Conservation (phyloP, 192 early-diverging fungal species). For the Paraglomus brasilianum region DNA sequence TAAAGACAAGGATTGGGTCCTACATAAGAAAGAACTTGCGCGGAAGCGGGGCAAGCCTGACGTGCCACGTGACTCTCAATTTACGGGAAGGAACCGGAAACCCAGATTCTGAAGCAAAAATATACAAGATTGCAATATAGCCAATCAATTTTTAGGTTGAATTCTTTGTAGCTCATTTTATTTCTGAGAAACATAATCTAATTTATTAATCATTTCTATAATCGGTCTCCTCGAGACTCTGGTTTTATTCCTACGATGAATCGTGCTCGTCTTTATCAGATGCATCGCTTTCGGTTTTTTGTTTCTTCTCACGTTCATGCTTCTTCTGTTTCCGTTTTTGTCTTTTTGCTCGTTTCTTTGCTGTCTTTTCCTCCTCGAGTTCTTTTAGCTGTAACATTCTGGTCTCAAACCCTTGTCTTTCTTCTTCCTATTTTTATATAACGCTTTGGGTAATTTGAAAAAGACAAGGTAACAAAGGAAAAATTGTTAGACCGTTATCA, state of each 20-base stretch:
- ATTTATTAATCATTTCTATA: slow-evolving; percentile 9
- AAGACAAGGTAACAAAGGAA: background rate
- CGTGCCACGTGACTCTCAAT: slow-evolving; percentile 86
- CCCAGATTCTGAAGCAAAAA: slow-evolving; percentile 67
- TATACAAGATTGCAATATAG: background rate
- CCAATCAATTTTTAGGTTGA: background rate
- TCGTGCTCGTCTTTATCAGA: slow-evolving; percentile 11
- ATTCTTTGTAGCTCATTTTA: background rate
- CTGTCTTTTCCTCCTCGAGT: slow-evolving; percentile 80
- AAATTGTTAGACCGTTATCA: background rate
- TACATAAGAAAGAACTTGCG: slow-evolving; percentile 87
- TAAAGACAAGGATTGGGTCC: slow-evolving; percentile 88
- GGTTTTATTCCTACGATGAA: slow-evolving; percentile 22
- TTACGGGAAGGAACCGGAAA: slow-evolving; percentile 91
- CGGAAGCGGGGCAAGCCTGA: slow-evolving; percentile 74
- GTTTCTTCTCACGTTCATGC: slow-evolving; percentile 42
- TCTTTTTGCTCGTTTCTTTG: slow-evolving; percentile 85
- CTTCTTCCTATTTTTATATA: slow-evolving; percentile 50
- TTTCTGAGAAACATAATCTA: background rate
- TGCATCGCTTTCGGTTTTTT: slow-evolving; percentile 37
- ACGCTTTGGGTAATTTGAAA: background rate
- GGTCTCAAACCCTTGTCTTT: slow-evolving; percentile 57
- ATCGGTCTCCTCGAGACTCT: no score
- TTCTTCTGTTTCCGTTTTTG: slow-evolving; percentile 67
- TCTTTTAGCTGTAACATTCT: slow-evolving; percentile 55